Evolutionary conservation across 2,329 filamentous ascomycete species (phyloP).

Genomic region (Sarocladiaceae sp.): DNA sequence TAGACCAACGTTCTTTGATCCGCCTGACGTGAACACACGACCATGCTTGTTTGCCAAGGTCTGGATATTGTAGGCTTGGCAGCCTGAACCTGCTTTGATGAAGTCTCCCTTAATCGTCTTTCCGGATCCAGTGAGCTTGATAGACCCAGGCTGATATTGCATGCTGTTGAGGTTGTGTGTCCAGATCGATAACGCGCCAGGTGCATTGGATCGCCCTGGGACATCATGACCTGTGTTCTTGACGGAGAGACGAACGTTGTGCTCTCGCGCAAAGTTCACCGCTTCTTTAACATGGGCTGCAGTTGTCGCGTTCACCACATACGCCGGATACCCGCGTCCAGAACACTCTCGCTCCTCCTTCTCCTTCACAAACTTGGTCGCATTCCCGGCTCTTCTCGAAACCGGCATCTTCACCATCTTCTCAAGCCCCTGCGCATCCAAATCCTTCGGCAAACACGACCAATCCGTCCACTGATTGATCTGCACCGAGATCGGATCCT

Average conservation of each 20-base stretch:
- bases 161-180: constrained; percentile 41
- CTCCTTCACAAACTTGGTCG: neutral
- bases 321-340: constrained; percentile 24
- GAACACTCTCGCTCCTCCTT: constrained; percentile 15
- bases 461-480: constrained; percentile 44
- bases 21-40: constrained; percentile 50
- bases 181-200: constrained; percentile 51
- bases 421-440: constrained; percentile 26
- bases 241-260: constrained; percentile 2
- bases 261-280: constrained; percentile 2
- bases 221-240: constrained; percentile 18
- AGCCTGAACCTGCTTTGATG: constrained; percentile 49
- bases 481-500: constrained; percentile 27
- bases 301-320: constrained; percentile 30
- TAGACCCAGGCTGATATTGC: constrained; percentile 28
- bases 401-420: neutral
- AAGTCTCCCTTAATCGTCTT: constrained; percentile 39
- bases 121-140: constrained; percentile 7
- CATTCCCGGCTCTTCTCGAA: neutral
- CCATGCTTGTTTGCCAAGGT: constrained; percentile 37
- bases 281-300: constrained; percentile 15
- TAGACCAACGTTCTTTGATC: constrained; percentile 50
- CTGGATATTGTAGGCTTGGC: constrained; percentile 46
- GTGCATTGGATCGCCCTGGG: constrained; percentile 39
- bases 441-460: constrained; percentile 41